These are phyloP conservation scores for Didymella lethalis DNA, from an alignment of 2,329 filamentous ascomycete genomes.

Conservation along the genomic window DNA sequence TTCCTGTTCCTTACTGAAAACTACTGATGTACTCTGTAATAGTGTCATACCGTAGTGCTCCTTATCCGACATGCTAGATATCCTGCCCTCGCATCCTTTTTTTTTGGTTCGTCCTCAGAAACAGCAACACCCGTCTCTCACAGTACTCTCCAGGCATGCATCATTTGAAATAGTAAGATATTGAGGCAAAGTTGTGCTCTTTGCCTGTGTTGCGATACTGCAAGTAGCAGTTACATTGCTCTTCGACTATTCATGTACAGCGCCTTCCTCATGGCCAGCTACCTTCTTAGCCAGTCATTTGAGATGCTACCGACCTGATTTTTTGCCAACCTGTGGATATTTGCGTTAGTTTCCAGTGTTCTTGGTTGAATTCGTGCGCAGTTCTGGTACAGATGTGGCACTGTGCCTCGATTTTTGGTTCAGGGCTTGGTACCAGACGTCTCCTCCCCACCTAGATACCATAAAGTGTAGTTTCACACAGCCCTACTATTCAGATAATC, in stretches of 20 bases:
- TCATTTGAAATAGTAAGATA: too few species aligned
- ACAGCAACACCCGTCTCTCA: neutral
- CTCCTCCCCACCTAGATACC: neutral
- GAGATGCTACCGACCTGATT: neutral
- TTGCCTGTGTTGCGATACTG: neutral
- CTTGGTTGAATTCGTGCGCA: neutral
- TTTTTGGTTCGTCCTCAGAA: neutral
- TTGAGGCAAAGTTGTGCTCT: neutral
- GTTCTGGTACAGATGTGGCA: neutral
- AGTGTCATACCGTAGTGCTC: too few species aligned
- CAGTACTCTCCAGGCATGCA: too few species aligned
- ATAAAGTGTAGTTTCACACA: neutral
- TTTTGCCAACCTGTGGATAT: neutral
- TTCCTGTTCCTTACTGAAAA: too few species aligned
- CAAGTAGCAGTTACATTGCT: neutral
- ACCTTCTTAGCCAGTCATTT: neutral
- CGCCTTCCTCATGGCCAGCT: neutral
- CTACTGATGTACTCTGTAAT: too few species aligned
- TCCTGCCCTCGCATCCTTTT: neutral
- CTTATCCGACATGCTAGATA: too few species aligned
- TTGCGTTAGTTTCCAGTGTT: neutral
- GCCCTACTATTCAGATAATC: too few species aligned
- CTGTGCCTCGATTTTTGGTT: neutral
- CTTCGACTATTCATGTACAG: slow-evolving; percentile 1
- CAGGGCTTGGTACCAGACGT: neutral